These are phyloP conservation scores for Annulohypoxylon nitens DNA, from an alignment of 495 filamentous ascomycete genomes.

Conservation along the genomic window DNA sequence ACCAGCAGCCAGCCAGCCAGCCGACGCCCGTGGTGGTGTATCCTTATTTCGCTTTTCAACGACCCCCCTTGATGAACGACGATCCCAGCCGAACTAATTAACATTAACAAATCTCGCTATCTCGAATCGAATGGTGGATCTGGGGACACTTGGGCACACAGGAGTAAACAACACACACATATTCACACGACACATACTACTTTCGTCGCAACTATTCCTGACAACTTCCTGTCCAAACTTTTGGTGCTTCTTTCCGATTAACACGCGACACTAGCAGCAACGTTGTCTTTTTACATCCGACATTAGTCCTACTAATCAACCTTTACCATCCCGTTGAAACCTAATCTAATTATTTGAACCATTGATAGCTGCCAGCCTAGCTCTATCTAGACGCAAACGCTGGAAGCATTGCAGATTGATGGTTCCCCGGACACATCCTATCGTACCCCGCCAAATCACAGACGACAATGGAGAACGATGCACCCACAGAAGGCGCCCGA, in stretches of 20 bases:
- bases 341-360: conserved; percentile 1
- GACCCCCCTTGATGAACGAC: conserved; percentile 40
- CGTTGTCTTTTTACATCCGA: conserved; percentile 14
- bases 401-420: conserved; percentile 31
- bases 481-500: conserved; percentile 53
- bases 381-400: conserved; percentile 17
- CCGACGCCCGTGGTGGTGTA: conserved; percentile 30
- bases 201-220: conserved; percentile 5
- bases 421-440: conserved; percentile 39
- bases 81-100: conserved; percentile 48
- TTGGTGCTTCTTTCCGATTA: conserved; percentile 12
- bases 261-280: conserved; percentile 27
- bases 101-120: conserved; percentile 45
- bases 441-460: conserved; percentile 36
- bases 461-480: conserved; percentile 61
- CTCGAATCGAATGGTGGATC: conserved; percentile 32
- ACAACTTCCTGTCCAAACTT: conserved; percentile 13
- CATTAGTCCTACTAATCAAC: conserved; percentile 6
- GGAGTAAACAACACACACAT: conserved; percentile 31
- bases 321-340: neutral
- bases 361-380: neutral
- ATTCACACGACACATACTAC: neutral
- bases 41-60: conserved; percentile 14
- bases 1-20: neutral
- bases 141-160: conserved; percentile 22